A percentile compares a stretch with the other conserved stretches of the same genome.
Conservation (phyloP, 1,284 basidiomycete species). For the Ustilago vetiveriae region DNA sequence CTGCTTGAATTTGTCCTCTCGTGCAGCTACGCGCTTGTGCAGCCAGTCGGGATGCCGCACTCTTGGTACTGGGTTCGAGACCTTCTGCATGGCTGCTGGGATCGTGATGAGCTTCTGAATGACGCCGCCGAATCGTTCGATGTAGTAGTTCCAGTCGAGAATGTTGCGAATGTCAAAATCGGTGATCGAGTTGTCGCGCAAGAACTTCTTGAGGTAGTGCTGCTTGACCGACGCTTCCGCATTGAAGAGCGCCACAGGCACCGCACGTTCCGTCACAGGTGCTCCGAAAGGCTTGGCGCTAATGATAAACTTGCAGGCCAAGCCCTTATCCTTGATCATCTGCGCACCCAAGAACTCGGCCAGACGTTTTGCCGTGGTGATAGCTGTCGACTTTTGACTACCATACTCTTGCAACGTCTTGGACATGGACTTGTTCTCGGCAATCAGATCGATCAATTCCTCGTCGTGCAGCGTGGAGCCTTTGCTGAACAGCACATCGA, state of each 20-base stretch:
- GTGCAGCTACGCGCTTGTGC: conserved; percentile 84
- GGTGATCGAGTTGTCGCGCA: conserved; percentile 87
- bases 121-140: conserved; percentile 95
- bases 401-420: conserved; percentile 96
- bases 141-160: conserved; percentile 98
- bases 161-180: conserved; percentile 94
- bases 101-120: conserved; percentile 99
- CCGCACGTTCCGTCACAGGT: conserved; percentile 94
- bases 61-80: conserved; percentile 93
- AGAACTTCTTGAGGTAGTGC: conserved; percentile 92
- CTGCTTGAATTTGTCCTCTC: conserved; percentile 96
- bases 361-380: conserved; percentile 91
- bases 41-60: conserved; percentile 98
- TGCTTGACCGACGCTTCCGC: conserved; percentile 90
- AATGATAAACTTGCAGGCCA: conserved; percentile 99
- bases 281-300: conserved; percentile 91
- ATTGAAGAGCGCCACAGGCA: conserved; percentile 98
- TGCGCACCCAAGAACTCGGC: conserved; percentile 97
- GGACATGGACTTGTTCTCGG: conserved; percentile 98
- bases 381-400: conserved; percentile 96
- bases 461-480: conserved; percentile 86
- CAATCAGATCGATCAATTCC: conserved; percentile 96
- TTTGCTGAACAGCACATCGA: conserved; percentile 90
- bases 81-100: conserved; percentile 97
- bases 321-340: conserved; percentile 99